Percentiles rank a stretch among this genome's conserved stretches.
Conservation (phyloP, 306 rosid species). For the Dryas octopetala region DNA sequence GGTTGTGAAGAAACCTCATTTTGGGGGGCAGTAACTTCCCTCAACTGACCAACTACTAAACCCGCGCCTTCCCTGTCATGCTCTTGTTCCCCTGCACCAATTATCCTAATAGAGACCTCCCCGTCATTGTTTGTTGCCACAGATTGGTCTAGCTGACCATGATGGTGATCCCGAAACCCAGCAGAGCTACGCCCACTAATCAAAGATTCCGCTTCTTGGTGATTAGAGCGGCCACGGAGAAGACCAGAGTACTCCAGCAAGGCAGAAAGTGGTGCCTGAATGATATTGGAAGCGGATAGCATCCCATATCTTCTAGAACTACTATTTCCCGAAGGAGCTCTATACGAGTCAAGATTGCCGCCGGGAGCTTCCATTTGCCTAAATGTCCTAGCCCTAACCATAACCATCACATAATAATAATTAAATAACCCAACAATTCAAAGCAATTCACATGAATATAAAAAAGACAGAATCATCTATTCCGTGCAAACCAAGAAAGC, state of each 20-base stretch:
- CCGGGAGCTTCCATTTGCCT: constrained; percentile 62
- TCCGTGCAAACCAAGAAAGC: constrained; percentile 21
- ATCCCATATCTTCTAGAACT: constrained; percentile 57
- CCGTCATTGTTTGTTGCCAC: constrained; percentile 44
- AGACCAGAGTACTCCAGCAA: constrained; percentile 78
- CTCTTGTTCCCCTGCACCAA: constrained; percentile 63
- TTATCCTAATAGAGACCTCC: constrained; percentile 87
- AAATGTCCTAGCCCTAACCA: constrained; percentile 59
- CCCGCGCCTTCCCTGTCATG: constrained; percentile 59
- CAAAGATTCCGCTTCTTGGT: constrained; percentile 45
- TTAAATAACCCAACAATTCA: not conserved
- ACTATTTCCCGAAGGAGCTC: constrained; percentile 37
- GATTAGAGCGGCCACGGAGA: constrained; percentile 53
- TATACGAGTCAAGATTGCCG: constrained; percentile 49
- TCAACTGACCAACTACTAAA: constrained; percentile 49
- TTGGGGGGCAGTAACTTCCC: constrained; percentile 34
- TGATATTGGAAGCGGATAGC: constrained; percentile 56
- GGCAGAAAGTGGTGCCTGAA: constrained; percentile 76
- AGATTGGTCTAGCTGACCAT: constrained; percentile 38
- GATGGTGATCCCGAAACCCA: constrained; percentile 36
- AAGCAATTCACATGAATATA: not conserved
- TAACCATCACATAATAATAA: constrained; percentile 15
- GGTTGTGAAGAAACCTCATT: constrained; percentile 38
- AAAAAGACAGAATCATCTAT: not conserved
- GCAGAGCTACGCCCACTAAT: constrained; percentile 34